phyloP scores from a whole-genome alignment of 208 protist species.

The Entamoeba invadens region DNA sequence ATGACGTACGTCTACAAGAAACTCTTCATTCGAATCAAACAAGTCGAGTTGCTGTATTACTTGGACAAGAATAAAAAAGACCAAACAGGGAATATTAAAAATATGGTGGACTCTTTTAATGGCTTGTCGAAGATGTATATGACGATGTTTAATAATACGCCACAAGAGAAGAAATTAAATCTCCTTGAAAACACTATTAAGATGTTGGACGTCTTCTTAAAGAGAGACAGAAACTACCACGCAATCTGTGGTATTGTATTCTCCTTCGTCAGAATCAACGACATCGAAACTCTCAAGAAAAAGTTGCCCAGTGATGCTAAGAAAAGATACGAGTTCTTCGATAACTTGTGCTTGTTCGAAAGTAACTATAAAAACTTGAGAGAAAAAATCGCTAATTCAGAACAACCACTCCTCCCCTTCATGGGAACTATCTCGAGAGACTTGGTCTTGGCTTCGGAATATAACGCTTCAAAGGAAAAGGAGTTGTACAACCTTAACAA shows the following conservation, averaged over 20 bases:
- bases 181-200: not conserved
- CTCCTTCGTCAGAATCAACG: not conserved
- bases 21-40: not conserved
- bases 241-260: not conserved
- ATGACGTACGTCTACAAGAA: not conserved
- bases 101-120: not conserved
- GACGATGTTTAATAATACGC: not conserved
- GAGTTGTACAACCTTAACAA: no score
- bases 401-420: no score
- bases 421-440: no score
- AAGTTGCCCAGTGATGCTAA: not conserved
- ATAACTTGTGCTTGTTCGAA: no score
- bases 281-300: not conserved
- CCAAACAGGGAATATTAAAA: not conserved
- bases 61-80: not conserved
- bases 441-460: no score
- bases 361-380: no score
- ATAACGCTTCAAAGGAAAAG: no score
- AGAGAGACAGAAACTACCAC: not conserved
- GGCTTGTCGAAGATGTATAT: not conserved
- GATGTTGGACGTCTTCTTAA: not conserved
- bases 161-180: not conserved
- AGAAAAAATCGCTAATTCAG: no score
- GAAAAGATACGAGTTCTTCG: not conserved
- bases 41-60: not conserved